Base-by-base conservation (phyloP, 192 early-diverging fungal species). In the Linnemannia exigua region DNA sequence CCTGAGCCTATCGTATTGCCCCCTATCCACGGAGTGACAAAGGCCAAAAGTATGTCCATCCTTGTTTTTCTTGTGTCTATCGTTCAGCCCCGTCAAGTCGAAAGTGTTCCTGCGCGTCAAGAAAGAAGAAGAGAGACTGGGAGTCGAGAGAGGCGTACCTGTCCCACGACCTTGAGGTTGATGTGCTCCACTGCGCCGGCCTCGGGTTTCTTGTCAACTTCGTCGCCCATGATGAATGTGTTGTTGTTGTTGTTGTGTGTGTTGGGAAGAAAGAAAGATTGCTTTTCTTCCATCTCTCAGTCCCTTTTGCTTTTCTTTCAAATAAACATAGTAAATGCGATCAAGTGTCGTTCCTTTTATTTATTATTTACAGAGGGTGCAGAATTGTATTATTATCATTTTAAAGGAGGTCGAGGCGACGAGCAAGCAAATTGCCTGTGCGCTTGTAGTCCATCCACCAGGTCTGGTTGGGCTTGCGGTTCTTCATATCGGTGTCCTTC, bases 111-210 rank as follows among this genome's bases (percentile, higher is more conserved):
- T 38, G 48, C 8, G 19, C 16, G 28, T 36, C 52, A 37, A 50
- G 28, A 63, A 63, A 25, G 25, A 31, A 16, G n/a, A 63, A 25
- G 28, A 31, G 28, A 31, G 37, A 52, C 52, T 6, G 37, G 4
- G 46, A 46, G 44, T 73, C 25, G 25, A 67, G 33, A 14, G 63
- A 22, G 41, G 67, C 9, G n/a, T 95, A 98, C 97, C 87, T 91
- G 89, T 78, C 95, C 95, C 70, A 96, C 93, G 11, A 98, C 97
- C 79, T 97, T 97, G 70, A 98, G 90, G 90, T 97, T 98, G 82
- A 98, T 96, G 84, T 98, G 97, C 81, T 97, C 94, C 67, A 81
- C 77, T 41, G 83, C 87, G 61, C 78, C 76, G 67, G 91, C 88
- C 37, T 94, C 91, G 58, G 92, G 91, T 83, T 93, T 93, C 75